Conservation (phyloP, 139 green algal species). For the Asterochloris erici region DNA sequence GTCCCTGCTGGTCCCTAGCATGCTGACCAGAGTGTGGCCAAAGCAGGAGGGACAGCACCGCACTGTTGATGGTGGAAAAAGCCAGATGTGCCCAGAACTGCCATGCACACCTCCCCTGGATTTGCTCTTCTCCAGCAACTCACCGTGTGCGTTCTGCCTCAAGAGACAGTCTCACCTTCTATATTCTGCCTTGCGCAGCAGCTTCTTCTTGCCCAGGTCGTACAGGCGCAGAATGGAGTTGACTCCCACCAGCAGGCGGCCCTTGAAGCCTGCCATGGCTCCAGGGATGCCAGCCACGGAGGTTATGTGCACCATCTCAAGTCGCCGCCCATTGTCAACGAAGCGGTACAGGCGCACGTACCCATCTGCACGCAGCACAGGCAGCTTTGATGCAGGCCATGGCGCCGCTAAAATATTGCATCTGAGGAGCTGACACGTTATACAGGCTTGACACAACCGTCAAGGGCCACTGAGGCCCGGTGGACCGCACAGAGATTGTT, state of each 20-base stretch:
- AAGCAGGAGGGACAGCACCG: too few species aligned
- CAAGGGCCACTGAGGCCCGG: too few species aligned
- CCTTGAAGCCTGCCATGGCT: conserved; percentile 84
- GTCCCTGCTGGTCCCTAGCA: too few species aligned
- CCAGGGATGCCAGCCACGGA: conserved; percentile 64
- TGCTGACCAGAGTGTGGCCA: too few species aligned
- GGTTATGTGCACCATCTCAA: conserved; percentile 93
- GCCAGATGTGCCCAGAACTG: not conserved
- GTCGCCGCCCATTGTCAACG: conserved; percentile 48
- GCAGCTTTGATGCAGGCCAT: not conserved
- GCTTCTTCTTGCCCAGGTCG: conserved; percentile 95
- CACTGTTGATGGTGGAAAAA: not conserved
- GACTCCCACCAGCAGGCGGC: conserved; percentile 85
- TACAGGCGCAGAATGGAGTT: conserved; percentile 85
- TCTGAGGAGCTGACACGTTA: too few species aligned
- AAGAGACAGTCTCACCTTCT: conserved; percentile 28
- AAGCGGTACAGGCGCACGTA: conserved; percentile 81
- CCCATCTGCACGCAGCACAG: conserved; percentile 46
- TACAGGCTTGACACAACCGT: too few species aligned
- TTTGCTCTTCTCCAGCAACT: too few species aligned
- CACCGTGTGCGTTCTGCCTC: not conserved
- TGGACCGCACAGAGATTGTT: too few species aligned
- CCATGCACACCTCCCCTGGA: not conserved
- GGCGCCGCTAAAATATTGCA: too few species aligned
- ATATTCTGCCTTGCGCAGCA: conserved; percentile 97